Percentiles rank a stretch among this genome's conserved stretches.
These are phyloP conservation scores for Malus hybrid DNA, from an alignment of 331 rosid genomes.

Conservation along the genomic window DNA sequence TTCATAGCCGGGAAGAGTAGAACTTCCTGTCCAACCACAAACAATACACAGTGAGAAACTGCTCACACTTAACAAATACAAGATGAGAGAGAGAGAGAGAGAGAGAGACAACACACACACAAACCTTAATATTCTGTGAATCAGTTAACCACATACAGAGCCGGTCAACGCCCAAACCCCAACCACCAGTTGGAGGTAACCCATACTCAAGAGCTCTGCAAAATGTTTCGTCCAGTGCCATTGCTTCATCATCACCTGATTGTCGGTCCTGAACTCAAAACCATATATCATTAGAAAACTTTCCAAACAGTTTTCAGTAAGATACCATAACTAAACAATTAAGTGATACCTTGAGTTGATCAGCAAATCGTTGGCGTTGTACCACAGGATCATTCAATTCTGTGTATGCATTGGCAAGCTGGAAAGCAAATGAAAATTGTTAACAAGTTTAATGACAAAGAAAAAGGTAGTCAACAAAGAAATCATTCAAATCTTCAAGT, in stretches of 20 bases:
- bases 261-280: conserved; percentile 64
- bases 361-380: conserved; percentile 76
- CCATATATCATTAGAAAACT: neutral
- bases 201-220: conserved; percentile 91
- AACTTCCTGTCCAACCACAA: conserved; percentile 29
- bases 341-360: conserved; percentile 69
- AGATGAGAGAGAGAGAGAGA: neutral
- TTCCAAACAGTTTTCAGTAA: neutral
- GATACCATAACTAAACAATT: neutral
- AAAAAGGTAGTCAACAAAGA: neutral
- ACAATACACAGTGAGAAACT: neutral
- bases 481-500: neutral
- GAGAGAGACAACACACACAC: neutral
- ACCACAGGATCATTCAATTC: conserved; percentile 88
- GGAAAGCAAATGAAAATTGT: conserved; percentile 13
- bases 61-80: neutral
- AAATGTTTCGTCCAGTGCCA: conserved; percentile 86
- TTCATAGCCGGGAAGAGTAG: conserved; percentile 40
- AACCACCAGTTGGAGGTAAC: conserved; percentile 67
- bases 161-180: conserved; percentile 62
- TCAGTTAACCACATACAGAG: conserved; percentile 71
- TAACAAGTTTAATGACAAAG: conserved; percentile 4
- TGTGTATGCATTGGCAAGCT: conserved; percentile 88
- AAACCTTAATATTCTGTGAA: conserved; percentile 74
- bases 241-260: conserved; percentile 94